A percentile compares a stretch with the other conserved stretches of the same genome.
phyloP scores from a whole-genome alignment of 352 stramenopile genomes.

The Peronospora farinosa region DNA sequence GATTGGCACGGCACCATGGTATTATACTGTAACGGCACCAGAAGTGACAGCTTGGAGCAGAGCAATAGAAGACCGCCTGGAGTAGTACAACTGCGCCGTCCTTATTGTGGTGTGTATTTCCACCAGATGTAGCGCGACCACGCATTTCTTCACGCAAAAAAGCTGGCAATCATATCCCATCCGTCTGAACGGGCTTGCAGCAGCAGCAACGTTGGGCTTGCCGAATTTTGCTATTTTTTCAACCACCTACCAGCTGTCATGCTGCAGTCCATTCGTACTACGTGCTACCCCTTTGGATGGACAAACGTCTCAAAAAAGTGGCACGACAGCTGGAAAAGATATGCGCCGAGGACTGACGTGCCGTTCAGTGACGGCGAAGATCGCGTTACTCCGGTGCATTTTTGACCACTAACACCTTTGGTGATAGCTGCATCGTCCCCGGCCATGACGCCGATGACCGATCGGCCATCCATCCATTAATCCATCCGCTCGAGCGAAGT shows the following conservation, averaged over 20 bases:
- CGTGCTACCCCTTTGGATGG: background rate
- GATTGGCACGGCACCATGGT: background rate
- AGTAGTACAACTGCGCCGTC: background rate
- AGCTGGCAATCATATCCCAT: background rate
- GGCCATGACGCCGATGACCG: background rate
- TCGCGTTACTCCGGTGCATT: background rate
- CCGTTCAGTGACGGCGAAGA: conserved; percentile 4
- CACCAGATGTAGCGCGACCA: background rate
- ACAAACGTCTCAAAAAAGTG: background rate
- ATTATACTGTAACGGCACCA: background rate
- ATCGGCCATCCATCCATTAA: background rate
- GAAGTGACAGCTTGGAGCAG: background rate
- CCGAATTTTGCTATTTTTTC: conserved; percentile 21
- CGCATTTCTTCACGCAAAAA: background rate
- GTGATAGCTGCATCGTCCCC: background rate
- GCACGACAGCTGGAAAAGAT: conserved; percentile 19
- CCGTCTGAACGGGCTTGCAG: conserved; percentile 3
- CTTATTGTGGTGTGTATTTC: background rate
- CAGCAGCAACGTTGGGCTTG: conserved; percentile 3
- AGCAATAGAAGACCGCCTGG: background rate
- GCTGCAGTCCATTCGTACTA: background rate
- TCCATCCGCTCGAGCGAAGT: conserved; percentile 10
- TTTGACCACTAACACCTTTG: background rate
- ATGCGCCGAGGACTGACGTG: conserved; percentile 14
- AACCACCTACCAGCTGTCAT: conserved; percentile 14